Evolutionary conservation across 176 grass and related monocot genomes (phyloP).

Genomic region (Cenchrus purpureus): DNA sequence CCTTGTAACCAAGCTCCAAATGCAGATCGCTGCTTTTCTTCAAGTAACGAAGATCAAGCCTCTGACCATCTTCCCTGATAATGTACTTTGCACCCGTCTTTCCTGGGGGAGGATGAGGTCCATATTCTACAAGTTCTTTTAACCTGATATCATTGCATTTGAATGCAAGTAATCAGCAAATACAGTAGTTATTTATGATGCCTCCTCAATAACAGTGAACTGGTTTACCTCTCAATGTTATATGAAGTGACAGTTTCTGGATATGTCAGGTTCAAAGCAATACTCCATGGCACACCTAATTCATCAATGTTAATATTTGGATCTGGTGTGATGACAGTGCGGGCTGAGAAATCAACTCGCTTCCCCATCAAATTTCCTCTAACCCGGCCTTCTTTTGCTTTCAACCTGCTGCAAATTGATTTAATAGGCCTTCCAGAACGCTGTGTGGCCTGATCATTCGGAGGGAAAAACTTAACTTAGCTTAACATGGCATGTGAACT

Average conservation of each 20-base stretch:
- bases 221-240: conserved; percentile 81
- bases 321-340: conserved; percentile 87
- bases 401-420: conserved; percentile 88
- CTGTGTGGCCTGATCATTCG: conserved; percentile 67
- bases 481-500: not conserved
- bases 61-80: conserved; percentile 90
- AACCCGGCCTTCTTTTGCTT: conserved; percentile 88
- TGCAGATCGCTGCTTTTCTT: conserved; percentile 97
- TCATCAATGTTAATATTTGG: conserved; percentile 96
- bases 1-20: conserved; percentile 95
- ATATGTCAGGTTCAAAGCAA: conserved; percentile 90
- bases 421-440: conserved; percentile 84
- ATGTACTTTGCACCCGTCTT: conserved; percentile 96
- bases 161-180: not conserved
- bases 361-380: conserved; percentile 96
- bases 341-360: conserved; percentile 93
- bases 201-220: not conserved
- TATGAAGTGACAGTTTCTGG: conserved; percentile 93
- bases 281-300: conserved; percentile 94
- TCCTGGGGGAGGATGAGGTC: conserved; percentile 78
- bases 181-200: not conserved
- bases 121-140: conserved; percentile 88
- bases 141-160: conserved; percentile 50
- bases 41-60: conserved; percentile 88
- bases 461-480: not conserved